Conservation (phyloP, 331 rosid genomes). For the Rosa hybrid region DNA sequence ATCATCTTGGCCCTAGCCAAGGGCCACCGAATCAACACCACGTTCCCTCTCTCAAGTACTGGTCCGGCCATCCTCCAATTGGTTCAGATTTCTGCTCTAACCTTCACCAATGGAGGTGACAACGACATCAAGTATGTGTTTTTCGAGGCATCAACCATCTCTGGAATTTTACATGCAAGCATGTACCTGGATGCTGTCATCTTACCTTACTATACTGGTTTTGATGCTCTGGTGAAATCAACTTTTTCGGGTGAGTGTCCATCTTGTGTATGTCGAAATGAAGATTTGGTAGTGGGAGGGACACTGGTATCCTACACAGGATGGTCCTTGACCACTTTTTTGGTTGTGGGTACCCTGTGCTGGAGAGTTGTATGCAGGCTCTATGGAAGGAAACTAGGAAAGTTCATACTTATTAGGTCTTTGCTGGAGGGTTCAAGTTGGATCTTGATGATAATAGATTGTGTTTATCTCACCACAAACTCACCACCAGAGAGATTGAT, state of each 20-base stretch:
- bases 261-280: slow-evolving; percentile 80
- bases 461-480: slow-evolving; percentile 49
- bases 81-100: slow-evolving; percentile 70
- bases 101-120: slow-evolving; percentile 49
- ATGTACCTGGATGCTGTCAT: slow-evolving; percentile 66
- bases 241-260: slow-evolving; percentile 72
- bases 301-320: slow-evolving; percentile 61
- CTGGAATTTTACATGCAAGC: slow-evolving; percentile 85
- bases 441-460: slow-evolving; percentile 54
- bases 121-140: slow-evolving; percentile 61
- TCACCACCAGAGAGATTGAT: slow-evolving; percentile 49
- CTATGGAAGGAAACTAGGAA: slow-evolving; percentile 36
- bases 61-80: slow-evolving; percentile 85
- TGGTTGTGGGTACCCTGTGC: slow-evolving; percentile 62
- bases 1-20: slow-evolving; percentile 68
- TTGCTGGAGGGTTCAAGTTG: slow-evolving; percentile 55
- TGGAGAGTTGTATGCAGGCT: slow-evolving; percentile 60
- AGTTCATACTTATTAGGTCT: slow-evolving; percentile 17
- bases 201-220: slow-evolving; percentile 82
- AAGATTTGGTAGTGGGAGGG: slow-evolving; percentile 68
- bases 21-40: slow-evolving; percentile 64
- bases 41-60: slow-evolving; percentile 57
- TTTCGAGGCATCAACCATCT: slow-evolving; percentile 69
- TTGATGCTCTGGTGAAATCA: slow-evolving; percentile 62
- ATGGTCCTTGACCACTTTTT: slow-evolving; percentile 76